Evolutionary conservation across 2,329 filamentous ascomycete genomes (phyloP).

Genomic region (Beauveria asiatica): DNA sequence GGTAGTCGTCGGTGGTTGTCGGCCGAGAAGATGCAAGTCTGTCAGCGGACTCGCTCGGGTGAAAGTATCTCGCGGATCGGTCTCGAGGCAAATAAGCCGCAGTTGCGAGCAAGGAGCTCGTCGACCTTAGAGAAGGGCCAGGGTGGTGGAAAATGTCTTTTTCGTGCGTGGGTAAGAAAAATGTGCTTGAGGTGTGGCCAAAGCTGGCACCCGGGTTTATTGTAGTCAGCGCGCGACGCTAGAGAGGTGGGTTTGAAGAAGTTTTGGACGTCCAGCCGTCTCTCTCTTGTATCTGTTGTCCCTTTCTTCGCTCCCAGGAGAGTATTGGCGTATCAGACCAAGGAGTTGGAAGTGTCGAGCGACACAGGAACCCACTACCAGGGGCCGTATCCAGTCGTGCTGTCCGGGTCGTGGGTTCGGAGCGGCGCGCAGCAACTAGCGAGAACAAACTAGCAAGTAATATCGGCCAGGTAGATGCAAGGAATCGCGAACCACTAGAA

Average conservation of each 20-base stretch:
- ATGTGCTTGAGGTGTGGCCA: not conserved
- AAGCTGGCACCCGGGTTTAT: not conserved
- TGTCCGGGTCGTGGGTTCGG: not conserved
- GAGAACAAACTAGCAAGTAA: not conserved
- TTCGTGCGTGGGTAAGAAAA: constrained; percentile 8
- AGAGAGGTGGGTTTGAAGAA: constrained; percentile 5
- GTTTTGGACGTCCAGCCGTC: not conserved
- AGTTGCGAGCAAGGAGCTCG: not conserved
- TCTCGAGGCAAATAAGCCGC: not conserved
- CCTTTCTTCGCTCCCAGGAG: not conserved
- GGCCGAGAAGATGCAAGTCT: constrained; percentile 1
- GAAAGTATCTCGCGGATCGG: not conserved
- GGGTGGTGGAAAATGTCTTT: not conserved
- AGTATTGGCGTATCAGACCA: not conserved
- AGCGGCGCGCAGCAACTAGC: not conserved
- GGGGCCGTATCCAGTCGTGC: not conserved
- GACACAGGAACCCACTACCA: not conserved
- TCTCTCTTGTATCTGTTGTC: not conserved
- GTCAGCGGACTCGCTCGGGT: not conserved
- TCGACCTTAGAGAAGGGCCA: not conserved
- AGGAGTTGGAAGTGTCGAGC: not conserved
- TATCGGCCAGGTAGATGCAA: not conserved
- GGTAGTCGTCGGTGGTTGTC: not conserved
- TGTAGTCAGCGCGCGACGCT: constrained; percentile 8
- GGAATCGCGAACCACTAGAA: not conserved